Evolutionary conservation across 345 rosid species (phyloP).

Genomic region (Rhizophora apiculata): DNA sequence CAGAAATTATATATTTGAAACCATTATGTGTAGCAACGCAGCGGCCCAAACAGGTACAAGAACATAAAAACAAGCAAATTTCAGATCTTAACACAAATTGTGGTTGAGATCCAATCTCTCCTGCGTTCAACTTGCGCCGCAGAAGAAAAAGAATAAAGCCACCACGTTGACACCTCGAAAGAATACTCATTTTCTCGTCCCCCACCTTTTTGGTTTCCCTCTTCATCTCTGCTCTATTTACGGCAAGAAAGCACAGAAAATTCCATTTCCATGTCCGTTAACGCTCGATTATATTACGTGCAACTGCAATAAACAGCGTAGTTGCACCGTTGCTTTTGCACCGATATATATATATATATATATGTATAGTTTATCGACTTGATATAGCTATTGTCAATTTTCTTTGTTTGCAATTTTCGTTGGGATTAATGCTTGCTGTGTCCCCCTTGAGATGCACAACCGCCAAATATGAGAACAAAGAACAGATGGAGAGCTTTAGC

Average conservation of each 20-base stretch:
- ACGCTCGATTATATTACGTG: background rate
- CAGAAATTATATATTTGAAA: background rate
- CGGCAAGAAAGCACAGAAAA: background rate
- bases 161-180: constrained; percentile 10
- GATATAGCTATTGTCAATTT: background rate
- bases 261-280: no score
- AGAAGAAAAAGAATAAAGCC: constrained; percentile 3
- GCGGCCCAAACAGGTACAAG: constrained; percentile 6
- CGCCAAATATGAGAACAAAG: constrained; percentile 37
- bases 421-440: constrained; percentile 69
- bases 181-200: constrained; percentile 8
- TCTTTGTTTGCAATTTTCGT: background rate
- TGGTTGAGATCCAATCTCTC: constrained; percentile 45
- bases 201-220: background rate
- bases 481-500: constrained; percentile 40
- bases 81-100: constrained; percentile 38
- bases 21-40: background rate
- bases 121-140: constrained; percentile 12
- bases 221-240: constrained; percentile 7
- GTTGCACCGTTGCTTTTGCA: constrained; percentile 12
- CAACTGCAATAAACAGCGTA: constrained; percentile 16
- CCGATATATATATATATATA: no score
- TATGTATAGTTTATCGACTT: background rate
- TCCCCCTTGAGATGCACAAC: constrained; percentile 42
- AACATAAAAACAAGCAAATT: constrained; percentile 24